Base-by-base conservation (phyloP, 108 stramenopile genomes). In the Seminavis robusta region DNA sequence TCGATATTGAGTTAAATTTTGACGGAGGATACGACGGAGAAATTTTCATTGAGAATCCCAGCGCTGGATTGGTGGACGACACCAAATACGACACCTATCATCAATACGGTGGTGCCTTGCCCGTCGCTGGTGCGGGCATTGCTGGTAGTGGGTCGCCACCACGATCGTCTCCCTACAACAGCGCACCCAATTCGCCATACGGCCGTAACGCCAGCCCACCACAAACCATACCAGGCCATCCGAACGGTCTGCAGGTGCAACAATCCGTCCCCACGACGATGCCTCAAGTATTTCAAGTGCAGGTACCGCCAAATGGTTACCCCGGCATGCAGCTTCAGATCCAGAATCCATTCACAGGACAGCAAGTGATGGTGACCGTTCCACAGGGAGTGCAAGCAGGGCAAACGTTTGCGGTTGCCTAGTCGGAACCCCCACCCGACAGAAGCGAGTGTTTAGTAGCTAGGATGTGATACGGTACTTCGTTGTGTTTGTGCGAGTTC, bases 281-380 rank as follows among this genome's bases (percentile, higher is more conserved):
- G 26, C 65, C 65, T 17, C 49, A 53, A 37, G 63, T 67, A 21
- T 72, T 79, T 61, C 72, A 78, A 16, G 78, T 85, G 6, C 70
- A 80, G 47, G 73, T 67, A 16, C 86, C 81, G n/a, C 63, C 69
- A 1, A 76, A 72, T 39, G 55, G 72, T n/a, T 48, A 54, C 21
- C 51, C 81, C 27, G 86, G 86, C 23, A 63, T 69, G 81, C 81
- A 78, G 32, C 32, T 87, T 21, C 72, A 76, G 48, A 59, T 87
- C 7, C 43, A 59, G 33, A 65, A 87, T 65, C 86, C 86, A 21
- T 38, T 56, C n/a, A 83, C 77, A 7, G 73, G 76, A 2, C 70
- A 80, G 25, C 47, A 57, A 34, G 33, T 73, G 41, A 41, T 76
- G 31, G 69, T 83, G 24, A 28, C 74, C 9, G 67, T 87, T 9